Conservation (phyloP, 1,284 basidiomycete genomes). For the Sphagnurus paluster region DNA sequence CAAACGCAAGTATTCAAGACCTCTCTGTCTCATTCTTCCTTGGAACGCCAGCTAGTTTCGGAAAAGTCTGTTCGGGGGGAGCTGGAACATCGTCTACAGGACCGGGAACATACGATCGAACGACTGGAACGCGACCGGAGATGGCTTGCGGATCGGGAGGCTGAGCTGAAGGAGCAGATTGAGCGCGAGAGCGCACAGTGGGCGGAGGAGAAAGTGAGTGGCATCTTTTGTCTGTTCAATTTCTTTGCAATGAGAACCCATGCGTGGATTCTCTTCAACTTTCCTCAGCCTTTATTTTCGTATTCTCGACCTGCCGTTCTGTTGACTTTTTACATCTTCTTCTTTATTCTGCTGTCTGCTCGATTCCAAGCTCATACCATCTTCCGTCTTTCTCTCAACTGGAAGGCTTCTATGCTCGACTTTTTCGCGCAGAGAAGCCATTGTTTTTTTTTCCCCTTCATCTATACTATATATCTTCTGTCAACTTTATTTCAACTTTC, state of each 20-base stretch:
- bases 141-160: conserved; percentile 59
- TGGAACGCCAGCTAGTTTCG: conserved; percentile 62
- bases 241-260: too few relatives aligned
- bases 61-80: conserved; percentile 59
- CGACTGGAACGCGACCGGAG: conserved; percentile 64
- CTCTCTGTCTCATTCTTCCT: conserved; percentile 53
- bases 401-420: too few relatives aligned
- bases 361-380: too few relatives aligned
- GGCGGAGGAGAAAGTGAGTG: conserved; percentile 49
- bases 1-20: conserved; percentile 38
- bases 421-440: too few relatives aligned
- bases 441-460: too few relatives aligned
- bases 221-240: neutral
- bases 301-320: neutral
- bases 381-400: too few relatives aligned
- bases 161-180: conserved; percentile 57
- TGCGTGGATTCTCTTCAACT: too few relatives aligned
- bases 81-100: conserved; percentile 61
- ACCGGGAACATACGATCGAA: conserved; percentile 56
- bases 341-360: too few relatives aligned
- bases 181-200: conserved; percentile 51
- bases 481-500: too few relatives aligned
- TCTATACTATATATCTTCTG: too few relatives aligned
- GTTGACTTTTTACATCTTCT: neutral
- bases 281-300: neutral